These are phyloP conservation scores for Solanum habrochaites DNA, from an alignment of 257 asterid species.

Conservation along the genomic window DNA sequence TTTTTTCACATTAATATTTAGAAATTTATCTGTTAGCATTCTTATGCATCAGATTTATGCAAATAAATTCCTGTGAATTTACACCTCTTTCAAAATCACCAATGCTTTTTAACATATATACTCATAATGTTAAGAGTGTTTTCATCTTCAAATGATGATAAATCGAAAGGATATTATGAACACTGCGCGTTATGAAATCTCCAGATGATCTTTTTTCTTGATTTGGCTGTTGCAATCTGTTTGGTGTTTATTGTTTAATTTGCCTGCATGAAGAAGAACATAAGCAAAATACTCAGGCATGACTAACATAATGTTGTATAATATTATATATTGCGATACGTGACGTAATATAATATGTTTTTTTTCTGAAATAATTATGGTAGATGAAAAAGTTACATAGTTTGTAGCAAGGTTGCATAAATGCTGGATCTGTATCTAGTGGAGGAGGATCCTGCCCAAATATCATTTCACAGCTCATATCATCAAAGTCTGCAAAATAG, in stretches of 20 bases:
- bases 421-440: constrained; percentile 53
- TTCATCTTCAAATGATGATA: background rate
- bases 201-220: background rate
- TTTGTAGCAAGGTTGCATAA: constrained; percentile 67
- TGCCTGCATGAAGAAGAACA: constrained; percentile 40
- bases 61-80: background rate
- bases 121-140: background rate
- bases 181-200: background rate
- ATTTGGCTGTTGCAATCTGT: constrained; percentile 25
- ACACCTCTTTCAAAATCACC: background rate
- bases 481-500: constrained; percentile 66
- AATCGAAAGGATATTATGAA: background rate
- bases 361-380: background rate
- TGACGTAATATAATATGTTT: background rate
- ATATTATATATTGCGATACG: too few species aligned
- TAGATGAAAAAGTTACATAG: constrained; percentile 35
- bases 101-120: background rate
- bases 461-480: constrained; percentile 93
- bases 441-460: constrained; percentile 79
- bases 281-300: background rate
- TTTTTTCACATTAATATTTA: background rate
- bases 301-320: too few species aligned
- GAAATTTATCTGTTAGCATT: background rate
- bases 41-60: background rate
- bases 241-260: constrained; percentile 31